Conservation (phyloP, 805 yeast species). For the Brettanomyces naardenensis region DNA sequence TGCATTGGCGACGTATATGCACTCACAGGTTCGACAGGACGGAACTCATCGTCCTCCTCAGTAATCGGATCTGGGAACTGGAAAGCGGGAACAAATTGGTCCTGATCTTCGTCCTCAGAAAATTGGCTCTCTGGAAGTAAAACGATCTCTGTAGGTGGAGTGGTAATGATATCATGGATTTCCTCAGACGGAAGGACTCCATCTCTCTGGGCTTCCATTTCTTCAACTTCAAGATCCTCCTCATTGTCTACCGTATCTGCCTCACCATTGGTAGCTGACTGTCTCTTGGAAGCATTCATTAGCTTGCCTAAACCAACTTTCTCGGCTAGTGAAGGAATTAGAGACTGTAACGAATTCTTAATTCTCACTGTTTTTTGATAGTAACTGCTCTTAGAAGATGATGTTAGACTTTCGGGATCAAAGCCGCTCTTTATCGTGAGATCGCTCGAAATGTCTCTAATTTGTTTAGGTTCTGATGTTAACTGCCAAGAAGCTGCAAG, state of each 20-base stretch:
- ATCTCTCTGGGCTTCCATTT: no score
- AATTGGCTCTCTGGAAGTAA: not conserved
- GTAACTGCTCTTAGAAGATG: not conserved
- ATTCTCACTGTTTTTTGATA: slow-evolving; percentile 2
- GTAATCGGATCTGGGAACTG: slow-evolving; percentile 8
- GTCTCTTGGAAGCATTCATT: not conserved
- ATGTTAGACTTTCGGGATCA: not conserved
- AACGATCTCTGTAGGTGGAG: not conserved
- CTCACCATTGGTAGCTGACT: no score
- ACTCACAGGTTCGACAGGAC: not conserved
- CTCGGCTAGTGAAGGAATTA: slow-evolving; percentile 4
- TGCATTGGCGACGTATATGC: not conserved
- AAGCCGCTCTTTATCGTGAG: not conserved
- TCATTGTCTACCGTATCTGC: no score
- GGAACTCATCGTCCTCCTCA: slow-evolving; percentile 6
- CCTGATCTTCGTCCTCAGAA: not conserved
- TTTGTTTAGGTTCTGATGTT: not conserved
- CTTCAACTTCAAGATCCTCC: no score
- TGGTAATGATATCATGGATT: not conserved
- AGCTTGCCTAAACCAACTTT: not conserved
- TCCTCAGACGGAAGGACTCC: not conserved
- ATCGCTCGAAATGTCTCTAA: not conserved
- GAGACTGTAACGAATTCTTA: slow-evolving; percentile 4
- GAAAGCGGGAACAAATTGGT: not conserved
- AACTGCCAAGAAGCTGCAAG: no score